Base-by-base conservation (phyloP, 306 rosid species). In the Sindora glabra region DNA sequence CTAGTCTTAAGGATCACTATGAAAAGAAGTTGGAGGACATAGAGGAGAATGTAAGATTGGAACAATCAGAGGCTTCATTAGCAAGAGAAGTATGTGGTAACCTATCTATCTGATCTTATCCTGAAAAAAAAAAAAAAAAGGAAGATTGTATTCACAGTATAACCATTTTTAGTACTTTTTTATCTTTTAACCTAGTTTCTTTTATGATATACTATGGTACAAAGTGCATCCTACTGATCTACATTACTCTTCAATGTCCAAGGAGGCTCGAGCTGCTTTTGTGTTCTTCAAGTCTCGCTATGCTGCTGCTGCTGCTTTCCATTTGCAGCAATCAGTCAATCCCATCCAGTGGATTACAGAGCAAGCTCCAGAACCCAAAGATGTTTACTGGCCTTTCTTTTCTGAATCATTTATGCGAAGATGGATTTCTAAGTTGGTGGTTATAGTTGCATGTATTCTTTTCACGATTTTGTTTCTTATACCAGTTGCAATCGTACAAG, bases 351-450 rank as follows among this genome's bases (percentile, higher is more conserved):
- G 96, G 99, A 67, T 68, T 59, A 71, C 96, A 40, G 96, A 92
- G 74, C 74, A 39, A 56, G 99, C 99, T 76, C 99, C 99, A 23
- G 96, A 81, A 73, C 95, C 96, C 14, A 69, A 29, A 11, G 96
- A 92, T 70, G 96, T 92, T 55, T 89, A 86, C 65, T 92, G 99
- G 99, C 96, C 99, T 33, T 86, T 83, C 84, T 92, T 92, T 71
- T 82, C 94, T 10, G 77, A 89, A 49, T 76, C 99, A 9, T 89
- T 92, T 74, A 61, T 86, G 53, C 73, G 71, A 78, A 76, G 87
- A 83, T 92, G 99, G 99, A 82, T 89, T 40, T 92, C 86, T 23
- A 92, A 83, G 84, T 80, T 92, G 81, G 86, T 79, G 57, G 83
- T 86, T 63, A 24, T 81, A 22, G 19, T 83, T 64, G 79, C 81